Evolutionary conservation across 2,329 filamentous ascomycete genomes (phyloP).

Genomic region (Cadophora gregata): DNA sequence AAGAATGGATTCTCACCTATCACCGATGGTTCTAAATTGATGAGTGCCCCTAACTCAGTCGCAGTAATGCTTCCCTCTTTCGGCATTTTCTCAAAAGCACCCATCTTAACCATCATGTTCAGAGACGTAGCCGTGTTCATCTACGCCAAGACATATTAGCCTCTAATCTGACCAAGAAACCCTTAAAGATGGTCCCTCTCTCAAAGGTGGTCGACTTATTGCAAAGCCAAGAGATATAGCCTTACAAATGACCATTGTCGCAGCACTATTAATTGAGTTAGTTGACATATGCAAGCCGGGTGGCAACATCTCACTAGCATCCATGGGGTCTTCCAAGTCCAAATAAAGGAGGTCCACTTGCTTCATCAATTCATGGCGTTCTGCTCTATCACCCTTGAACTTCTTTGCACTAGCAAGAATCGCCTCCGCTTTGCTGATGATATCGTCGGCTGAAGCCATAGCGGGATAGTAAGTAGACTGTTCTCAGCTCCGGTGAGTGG

Average conservation of each 20-base stretch:
- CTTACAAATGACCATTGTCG: conserved; percentile 18
- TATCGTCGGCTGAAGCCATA: conserved; percentile 15
- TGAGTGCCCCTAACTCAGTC: conserved; percentile 29
- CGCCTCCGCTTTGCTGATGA: conserved; percentile 17
- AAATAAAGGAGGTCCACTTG: conserved; percentile 30
- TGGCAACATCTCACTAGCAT: conserved; percentile 28
- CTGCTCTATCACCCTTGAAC: conserved; percentile 24
- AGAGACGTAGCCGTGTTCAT: conserved; percentile 23
- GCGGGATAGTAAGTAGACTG: not conserved
- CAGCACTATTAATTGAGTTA: conserved; percentile 1
- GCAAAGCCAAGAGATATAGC: conserved; percentile 1
- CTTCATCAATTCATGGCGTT: conserved; percentile 28
- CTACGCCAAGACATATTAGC: conserved; percentile 19
- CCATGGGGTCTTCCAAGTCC: conserved; percentile 29
- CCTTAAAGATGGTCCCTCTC: not conserved
- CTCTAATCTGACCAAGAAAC: not conserved
- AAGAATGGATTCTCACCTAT: conserved; percentile 26
- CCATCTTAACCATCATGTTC: conserved; percentile 32
- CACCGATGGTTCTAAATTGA: conserved; percentile 29
- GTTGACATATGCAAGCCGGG: not conserved
- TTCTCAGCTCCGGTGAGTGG: not conserved
- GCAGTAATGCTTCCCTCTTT: conserved; percentile 32
- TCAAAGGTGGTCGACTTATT: not conserved
- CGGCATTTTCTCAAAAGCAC: conserved; percentile 37
- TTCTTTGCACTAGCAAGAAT: conserved; percentile 25